Base-by-base conservation (phyloP, 202 grass and related monocot genomes). In the Bolboschoenoplectus hybrid region DNA sequence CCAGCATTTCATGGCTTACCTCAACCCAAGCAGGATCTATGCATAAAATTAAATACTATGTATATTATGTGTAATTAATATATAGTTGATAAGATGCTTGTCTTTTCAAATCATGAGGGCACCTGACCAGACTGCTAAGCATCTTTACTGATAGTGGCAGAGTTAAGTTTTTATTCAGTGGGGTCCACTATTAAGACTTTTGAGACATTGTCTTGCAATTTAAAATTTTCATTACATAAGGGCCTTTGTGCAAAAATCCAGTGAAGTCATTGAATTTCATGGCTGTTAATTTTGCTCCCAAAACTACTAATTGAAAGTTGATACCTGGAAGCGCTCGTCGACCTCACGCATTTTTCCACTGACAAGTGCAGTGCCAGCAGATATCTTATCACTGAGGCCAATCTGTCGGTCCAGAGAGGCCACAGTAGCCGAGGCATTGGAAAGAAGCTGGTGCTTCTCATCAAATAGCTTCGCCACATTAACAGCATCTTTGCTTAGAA, bases 401-500 rank as follows among this genome's bases (percentile, higher is more conserved):
- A 96, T 96, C 86, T 90, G 91, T 44, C 85, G 88, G 71, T 99
- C 90, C 69, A 99, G 83, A 71, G 93, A 96, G 46, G 86, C 90
- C 0, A 97, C 89, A 0, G 93, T 95, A 63, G 95, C 95, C 2
- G 84, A 91, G 67, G 95, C 95, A 47, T 88, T 99, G 51, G 89
- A 96, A 11, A 94, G 88, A 32, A 99, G 86, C 62, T 91, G 91
- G 87, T 99, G 93, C 63, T 74, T 92, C 56, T 97, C 93, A 0
- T 99, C 97, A 17, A 99, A 96, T 41, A 89, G 85, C 76, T 84
- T 99, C 12, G 97, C 97, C 74, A 71, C 26, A 60, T 91, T 90
- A 50, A 99, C 88, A 52, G 93, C 97, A 61, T 99, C 93, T 52
- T 94, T 97, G 84, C 97, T 92, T 72, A 99, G 93, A 58, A 99